Evolutionary conservation across 768 basidiomycete genomes (phyloP).

Genomic region (Calvatia gigantea): DNA sequence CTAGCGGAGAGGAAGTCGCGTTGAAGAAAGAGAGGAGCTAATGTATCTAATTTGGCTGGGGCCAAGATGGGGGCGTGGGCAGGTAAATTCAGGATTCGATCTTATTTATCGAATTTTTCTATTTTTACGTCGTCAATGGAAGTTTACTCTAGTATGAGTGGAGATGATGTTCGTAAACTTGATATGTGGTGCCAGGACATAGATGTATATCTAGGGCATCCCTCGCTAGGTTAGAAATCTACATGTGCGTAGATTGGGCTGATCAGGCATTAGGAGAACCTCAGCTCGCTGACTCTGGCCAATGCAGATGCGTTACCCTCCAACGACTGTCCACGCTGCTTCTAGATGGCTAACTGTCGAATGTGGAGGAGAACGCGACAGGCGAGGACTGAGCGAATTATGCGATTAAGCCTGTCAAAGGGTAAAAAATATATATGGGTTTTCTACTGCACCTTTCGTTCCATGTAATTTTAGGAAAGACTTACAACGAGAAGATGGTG

Average conservation of each 20-base stretch:
- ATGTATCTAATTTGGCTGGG: not conserved
- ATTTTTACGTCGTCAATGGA: too few species aligned
- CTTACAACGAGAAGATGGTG: not conserved
- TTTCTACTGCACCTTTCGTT: not conserved
- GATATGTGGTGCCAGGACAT: too few species aligned
- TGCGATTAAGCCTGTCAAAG: not conserved
- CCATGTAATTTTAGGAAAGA: not conserved
- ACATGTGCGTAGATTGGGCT: too few species aligned
- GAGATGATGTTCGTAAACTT: too few species aligned
- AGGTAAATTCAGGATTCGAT: conserved; percentile 6
- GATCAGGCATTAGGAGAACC: not conserved
- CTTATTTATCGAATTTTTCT: not conserved
- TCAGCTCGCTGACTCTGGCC: not conserved
- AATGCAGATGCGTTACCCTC: not conserved
- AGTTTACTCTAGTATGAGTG: too few species aligned
- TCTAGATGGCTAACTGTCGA: not conserved
- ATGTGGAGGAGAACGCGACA: not conserved
- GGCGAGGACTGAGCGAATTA: not conserved
- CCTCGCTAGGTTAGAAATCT: not conserved
- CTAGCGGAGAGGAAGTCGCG: conserved; percentile 64
- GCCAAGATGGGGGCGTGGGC: not conserved
- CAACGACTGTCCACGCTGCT: not conserved
- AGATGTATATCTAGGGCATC: too few species aligned
- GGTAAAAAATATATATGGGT: not conserved
- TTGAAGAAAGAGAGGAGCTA: conserved; percentile 39